Conservation (phyloP, 2,329 filamentous ascomycete genomes). For the Colletotrichum sp. region DNA sequence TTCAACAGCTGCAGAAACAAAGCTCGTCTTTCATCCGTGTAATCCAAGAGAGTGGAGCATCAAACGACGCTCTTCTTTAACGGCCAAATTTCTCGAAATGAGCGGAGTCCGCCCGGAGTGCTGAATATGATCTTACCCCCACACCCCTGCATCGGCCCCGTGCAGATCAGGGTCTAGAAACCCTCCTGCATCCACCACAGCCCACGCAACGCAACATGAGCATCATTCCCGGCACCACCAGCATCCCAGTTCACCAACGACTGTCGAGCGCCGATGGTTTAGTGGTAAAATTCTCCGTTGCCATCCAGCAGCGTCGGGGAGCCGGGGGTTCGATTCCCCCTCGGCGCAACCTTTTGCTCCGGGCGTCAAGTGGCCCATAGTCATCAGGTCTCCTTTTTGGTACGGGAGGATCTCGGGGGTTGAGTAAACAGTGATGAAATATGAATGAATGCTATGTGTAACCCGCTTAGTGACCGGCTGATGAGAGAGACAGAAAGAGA, state of each 20-base stretch:
- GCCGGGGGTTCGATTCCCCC: slow-evolving; percentile 5
- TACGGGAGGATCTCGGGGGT: fast-evolving
- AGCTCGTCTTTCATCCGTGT: too few species aligned
- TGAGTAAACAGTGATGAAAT: not conserved
- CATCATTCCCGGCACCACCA: fast-evolving
- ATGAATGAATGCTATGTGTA: not conserved
- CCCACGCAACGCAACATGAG: not conserved
- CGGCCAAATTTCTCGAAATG: too few species aligned
- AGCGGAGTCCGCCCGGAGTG: too few species aligned
- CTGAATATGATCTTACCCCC: not conserved
- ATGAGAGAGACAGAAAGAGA: not conserved
- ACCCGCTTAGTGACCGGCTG: not conserved
- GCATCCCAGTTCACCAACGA: not conserved
- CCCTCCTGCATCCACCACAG: not conserved
- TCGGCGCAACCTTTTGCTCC: not conserved
- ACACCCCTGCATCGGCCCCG: not conserved
- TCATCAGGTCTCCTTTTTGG: not conserved
- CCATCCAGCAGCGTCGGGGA: slow-evolving; percentile 6
- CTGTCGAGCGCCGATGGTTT: slow-evolving; percentile 2
- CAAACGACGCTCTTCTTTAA: too few species aligned
- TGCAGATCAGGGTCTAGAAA: not conserved
- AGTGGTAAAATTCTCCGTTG: slow-evolving; percentile 14
- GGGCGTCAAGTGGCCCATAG: not conserved
- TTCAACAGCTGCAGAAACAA: too few species aligned
- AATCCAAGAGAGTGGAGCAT: too few species aligned